A percentile compares a stretch with the other conserved stretches of the same genome.
phyloP scores from a whole-genome alignment of 768 basidiomycete genomes.

The Suillus weaverae region DNA sequence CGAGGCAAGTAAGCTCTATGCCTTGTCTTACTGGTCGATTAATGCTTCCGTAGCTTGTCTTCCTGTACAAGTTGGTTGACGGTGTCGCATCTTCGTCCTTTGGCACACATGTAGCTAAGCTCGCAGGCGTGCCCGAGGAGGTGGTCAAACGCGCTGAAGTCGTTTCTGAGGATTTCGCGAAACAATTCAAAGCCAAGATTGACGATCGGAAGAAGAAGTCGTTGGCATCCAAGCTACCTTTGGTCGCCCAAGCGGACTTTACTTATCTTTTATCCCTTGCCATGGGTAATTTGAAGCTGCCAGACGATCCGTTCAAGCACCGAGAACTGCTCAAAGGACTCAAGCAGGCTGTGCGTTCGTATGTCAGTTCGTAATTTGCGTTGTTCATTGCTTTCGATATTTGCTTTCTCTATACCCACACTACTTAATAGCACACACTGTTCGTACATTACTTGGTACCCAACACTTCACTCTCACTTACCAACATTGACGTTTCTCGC shows the following conservation, averaged over 20 bases:
- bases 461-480: neutral
- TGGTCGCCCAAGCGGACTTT: constrained; percentile 89
- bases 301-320: constrained; percentile 52
- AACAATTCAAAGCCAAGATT: constrained; percentile 81
- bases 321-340: constrained; percentile 55
- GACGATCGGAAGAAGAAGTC: constrained; percentile 58
- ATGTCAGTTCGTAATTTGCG: neutral
- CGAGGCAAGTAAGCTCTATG: constrained; percentile 50
- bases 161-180: constrained; percentile 83
- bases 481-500: neutral
- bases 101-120: constrained; percentile 91
- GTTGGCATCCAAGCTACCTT: constrained; percentile 62
- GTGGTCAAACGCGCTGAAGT: constrained; percentile 89
- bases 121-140: constrained; percentile 85
- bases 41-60: constrained; percentile 62
- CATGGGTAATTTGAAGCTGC: constrained; percentile 50
- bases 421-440: neutral
- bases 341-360: constrained; percentile 43
- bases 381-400: neutral
- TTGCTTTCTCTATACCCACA: neutral
- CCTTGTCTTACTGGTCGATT: neutral
- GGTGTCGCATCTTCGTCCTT: constrained; percentile 88
- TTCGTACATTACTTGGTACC: neutral
- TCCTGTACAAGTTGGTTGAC: constrained; percentile 91
- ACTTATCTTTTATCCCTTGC: constrained; percentile 70